Conservation (phyloP, 2,329 filamentous ascomycete genomes). For the Erysiphe neolycopersici region DNA sequence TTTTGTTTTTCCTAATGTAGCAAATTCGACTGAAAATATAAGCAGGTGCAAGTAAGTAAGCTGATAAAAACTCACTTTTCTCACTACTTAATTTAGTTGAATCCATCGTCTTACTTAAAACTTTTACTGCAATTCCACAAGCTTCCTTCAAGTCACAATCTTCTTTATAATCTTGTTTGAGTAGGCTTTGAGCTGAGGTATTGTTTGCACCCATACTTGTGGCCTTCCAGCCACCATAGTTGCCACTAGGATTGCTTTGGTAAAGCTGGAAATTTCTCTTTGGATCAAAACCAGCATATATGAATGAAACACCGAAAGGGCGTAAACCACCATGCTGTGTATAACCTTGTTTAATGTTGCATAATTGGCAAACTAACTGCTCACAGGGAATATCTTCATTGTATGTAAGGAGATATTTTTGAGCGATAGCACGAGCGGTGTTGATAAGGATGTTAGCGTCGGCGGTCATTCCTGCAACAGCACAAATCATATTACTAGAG, state of each 20-base stretch:
- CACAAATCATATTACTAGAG: slow-evolving; percentile 94
- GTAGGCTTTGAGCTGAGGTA: slow-evolving; percentile 78
- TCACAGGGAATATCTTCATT: slow-evolving; percentile 99
- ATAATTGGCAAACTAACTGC: slow-evolving; percentile 85
- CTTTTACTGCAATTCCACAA: slow-evolving; percentile 92
- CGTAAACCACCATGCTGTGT: slow-evolving; percentile 96
- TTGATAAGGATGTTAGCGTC: slow-evolving; percentile 99
- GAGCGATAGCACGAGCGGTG: slow-evolving; percentile 88
- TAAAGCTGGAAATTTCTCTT: slow-evolving; percentile 96
- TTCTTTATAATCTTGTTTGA: slow-evolving; percentile 99
- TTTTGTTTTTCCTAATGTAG: slow-evolving; percentile 86
- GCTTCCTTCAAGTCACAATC: slow-evolving; percentile 91
- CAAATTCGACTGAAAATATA: slow-evolving; percentile 56
- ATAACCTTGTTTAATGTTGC: slow-evolving; percentile 97
- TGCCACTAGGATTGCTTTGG: slow-evolving; percentile 94
- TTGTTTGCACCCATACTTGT: slow-evolving; percentile 97
- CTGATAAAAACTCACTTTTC: slow-evolving; percentile 46
- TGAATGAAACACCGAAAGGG: slow-evolving; percentile 96
- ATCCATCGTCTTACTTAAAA: slow-evolving; percentile 99
- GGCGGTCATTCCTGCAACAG: slow-evolving; percentile 95
- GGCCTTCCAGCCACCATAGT: slow-evolving; percentile 98
- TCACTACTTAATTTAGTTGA: slow-evolving; percentile 96
- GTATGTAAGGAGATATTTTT: slow-evolving; percentile 94
- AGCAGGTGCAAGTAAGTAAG: not conserved
- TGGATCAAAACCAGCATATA: slow-evolving; percentile 94